These are phyloP conservation scores for Pichia kluyveri DNA, from an alignment of 805 yeast genomes.

Conservation along the genomic window DNA sequence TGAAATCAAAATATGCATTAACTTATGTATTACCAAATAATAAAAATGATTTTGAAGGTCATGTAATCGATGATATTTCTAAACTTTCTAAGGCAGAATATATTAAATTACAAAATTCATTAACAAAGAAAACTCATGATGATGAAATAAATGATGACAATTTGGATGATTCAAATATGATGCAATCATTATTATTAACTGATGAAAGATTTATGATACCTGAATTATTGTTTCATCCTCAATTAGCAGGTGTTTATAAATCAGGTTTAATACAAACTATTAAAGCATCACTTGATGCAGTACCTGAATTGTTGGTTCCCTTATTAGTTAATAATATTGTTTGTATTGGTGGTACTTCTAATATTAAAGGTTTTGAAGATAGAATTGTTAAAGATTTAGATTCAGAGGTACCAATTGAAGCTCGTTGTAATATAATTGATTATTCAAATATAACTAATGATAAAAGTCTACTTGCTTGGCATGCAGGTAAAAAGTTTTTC, in stretches of 20 bases:
- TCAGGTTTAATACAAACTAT: conserved; percentile 70
- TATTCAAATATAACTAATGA: conserved; percentile 23
- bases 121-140: conserved; percentile 67
- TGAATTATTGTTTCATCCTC: conserved; percentile 81
- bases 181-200: conserved; percentile 54
- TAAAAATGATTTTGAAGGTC: conserved; percentile 72
- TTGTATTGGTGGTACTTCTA: conserved; percentile 75
- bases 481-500: conserved; percentile 42
- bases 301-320: conserved; percentile 70
- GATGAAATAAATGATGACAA: conserved; percentile 44
- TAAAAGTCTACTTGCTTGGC: conserved; percentile 40
- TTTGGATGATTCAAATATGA: conserved; percentile 9
- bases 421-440: conserved; percentile 46
- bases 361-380: conserved; percentile 55
- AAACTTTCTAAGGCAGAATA: conserved; percentile 9
- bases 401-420: conserved; percentile 61
- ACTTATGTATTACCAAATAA: conserved; percentile 86
- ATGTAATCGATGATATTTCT: conserved; percentile 19
- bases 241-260: conserved; percentile 64
- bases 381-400: conserved; percentile 56
- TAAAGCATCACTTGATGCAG: conserved; percentile 54
- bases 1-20: conserved; percentile 30
- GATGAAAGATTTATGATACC: conserved; percentile 90
- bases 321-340: conserved; percentile 71
- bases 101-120: conserved; percentile 24